Evolutionary conservation across 2,329 filamentous ascomycete genomes (phyloP).

Genomic region (Xylariales sp.): DNA sequence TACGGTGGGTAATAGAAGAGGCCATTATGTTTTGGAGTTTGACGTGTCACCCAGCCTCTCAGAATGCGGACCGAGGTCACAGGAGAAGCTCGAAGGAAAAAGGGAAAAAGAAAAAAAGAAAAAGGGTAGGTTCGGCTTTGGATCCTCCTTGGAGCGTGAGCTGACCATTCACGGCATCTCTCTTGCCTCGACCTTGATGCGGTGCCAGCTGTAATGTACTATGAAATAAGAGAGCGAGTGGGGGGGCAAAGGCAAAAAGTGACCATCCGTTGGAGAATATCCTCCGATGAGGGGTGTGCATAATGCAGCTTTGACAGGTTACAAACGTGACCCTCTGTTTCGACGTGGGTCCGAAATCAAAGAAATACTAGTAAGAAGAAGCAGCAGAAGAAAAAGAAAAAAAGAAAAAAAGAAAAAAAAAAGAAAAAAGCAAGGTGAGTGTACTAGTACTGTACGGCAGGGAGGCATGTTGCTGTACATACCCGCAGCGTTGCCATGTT

Average conservation of each 20-base stretch:
- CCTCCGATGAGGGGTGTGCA: constrained; percentile 41
- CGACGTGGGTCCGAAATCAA: constrained; percentile 14
- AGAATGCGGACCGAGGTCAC: constrained; percentile 10
- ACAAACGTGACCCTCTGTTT: constrained; percentile 29
- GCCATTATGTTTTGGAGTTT: constrained; percentile 27
- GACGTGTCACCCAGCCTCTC: constrained; percentile 31
- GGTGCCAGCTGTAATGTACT: constrained; percentile 15
- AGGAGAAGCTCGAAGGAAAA: constrained; percentile 21
- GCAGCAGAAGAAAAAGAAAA: no score
- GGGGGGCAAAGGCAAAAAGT: background rate
- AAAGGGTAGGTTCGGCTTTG: constrained; percentile 24
- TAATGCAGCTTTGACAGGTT: constrained; percentile 42
- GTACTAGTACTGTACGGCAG: constrained; percentile 1
- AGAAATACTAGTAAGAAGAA: no score
- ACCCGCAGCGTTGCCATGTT: constrained; percentile 12
- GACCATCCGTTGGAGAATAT: constrained; percentile 26
- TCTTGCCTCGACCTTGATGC: constrained; percentile 14
- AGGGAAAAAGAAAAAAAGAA: constrained; percentile 14
- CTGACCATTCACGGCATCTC: constrained; percentile 25
- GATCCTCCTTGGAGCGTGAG: constrained; percentile 29
- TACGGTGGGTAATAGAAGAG: constrained; percentile 11
- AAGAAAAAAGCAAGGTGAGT: constrained; percentile 26
- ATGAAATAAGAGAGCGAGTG: constrained; percentile 18
- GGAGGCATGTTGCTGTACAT: background rate
- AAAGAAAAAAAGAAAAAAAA: background rate